Evolutionary conservation across 257 asterid genomes (phyloP), one percentile per base, ranked within the genome.

Genomic region (Solanum virginianum): DNA sequence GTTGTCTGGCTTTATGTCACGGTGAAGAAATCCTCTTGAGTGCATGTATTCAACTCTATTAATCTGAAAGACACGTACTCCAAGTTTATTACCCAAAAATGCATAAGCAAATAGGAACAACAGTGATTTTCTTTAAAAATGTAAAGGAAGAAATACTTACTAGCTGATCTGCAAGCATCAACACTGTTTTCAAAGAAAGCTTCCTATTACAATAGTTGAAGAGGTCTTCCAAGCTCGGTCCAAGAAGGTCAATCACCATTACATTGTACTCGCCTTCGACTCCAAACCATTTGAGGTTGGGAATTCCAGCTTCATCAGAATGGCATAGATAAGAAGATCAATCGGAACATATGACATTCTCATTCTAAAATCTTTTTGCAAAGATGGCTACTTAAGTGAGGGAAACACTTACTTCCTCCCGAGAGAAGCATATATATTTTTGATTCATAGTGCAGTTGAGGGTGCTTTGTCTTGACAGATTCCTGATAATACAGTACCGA

Each of bases 1-100:
- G 83, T 93, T 94, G 89, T 94, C 98, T 51, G 99, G 99, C 93
- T 95, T 95, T 89, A 95, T 93, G 88, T 94, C 98, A 70, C 99
- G 98, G 86, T 95, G 99, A 90, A 95, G 99, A 91, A 95, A 94
- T 88, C 98, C 97, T 90, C 99, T 92, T 18, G 99, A 92, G 83
- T 95, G 99, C 95, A 93, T 91, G 91, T 95, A 94, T 84, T 95
- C 98, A 87, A 94, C 98, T 91, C 99, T 94, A 88, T 94, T 95
- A 84, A 95, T 93, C 98, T 95, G 87, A 16, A 82, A 63, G 89
- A 68, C 80, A 62, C 3, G 80, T 26, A 82, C 7, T 10, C 32
- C 70, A 84, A 47, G 69, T 86, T 7, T 63, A 83, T 65, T 45
- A 66, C 26, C 43, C 77, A 75, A 80, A 69, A 60, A 80, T 69